Base-by-base conservation (phyloP, 2,329 filamentous ascomycete species). In the Juglanconis oblonga region DNA sequence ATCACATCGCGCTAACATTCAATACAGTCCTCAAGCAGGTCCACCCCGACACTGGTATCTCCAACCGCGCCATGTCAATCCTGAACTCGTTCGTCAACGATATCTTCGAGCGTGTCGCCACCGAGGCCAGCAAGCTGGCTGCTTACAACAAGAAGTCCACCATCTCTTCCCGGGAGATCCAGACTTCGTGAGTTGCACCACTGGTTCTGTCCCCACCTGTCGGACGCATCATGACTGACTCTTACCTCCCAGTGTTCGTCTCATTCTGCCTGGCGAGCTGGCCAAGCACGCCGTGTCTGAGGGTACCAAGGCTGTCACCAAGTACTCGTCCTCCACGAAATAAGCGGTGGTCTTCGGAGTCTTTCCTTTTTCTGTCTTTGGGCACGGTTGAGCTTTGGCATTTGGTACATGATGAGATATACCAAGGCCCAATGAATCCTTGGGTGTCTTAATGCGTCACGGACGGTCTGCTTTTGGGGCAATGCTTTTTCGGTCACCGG, bases 81-180 rank as follows among this genome's bases (percentile, higher is more conserved):
- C 82, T 99, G 74, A 99, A 99, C 90, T 99, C 95, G 0, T 99
- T 99, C 76, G 95, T 99, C 84, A 99, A 98, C 77, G 92, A 99
- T 74, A 99, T 99, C 77, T 99, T 99, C 78, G 95, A 99, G 89
- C 93, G 95, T 71, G 94, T 99, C 70, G 95, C 95, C 67, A 97
- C 95, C 62, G 95, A 99, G 82, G 95, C 95, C 55, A 97, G 92
- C 77, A 99, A 99, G 89, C 89, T 99, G 64, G 95, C 95, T 70
- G 95, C 95, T 66, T 99, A 99, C 87, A 99, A 99, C 90, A 99
- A 98, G 90, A 99, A 99, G 87, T 98, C 94, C 55, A 99, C 95
- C 77, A 99, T 99, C 81, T 98, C 94, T 57, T 98, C 95, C 69
- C 90, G 95, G 74, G 95, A 99, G 83, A 99, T 99, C 76, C 95